phyloP scores from a whole-genome alignment of 768 basidiomycete species.

The Cystobasidium ongulense region DNA sequence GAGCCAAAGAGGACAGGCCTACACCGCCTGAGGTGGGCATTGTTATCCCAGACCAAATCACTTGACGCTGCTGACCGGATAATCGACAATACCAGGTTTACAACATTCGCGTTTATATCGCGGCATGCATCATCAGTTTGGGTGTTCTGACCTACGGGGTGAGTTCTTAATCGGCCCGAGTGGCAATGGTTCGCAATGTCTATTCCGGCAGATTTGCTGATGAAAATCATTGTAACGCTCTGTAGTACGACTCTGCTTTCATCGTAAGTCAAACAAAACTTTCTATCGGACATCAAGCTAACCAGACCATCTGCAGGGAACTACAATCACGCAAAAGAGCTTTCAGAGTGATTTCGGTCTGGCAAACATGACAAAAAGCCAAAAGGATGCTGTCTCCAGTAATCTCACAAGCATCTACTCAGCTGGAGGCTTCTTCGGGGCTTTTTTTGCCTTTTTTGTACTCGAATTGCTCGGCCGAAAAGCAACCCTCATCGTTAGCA shows the following conservation, averaged over 20 bases:
- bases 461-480: not conserved
- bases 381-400: not conserved
- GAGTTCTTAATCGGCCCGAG: not conserved
- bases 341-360: conserved; percentile 2
- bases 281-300: not conserved
- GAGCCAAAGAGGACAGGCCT: conserved; percentile 6
- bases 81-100: too few species aligned
- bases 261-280: not conserved
- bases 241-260: not conserved
- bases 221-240: not conserved
- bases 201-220: not conserved
- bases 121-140: conserved; percentile 3
- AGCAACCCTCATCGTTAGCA: not conserved
- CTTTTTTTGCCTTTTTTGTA: not conserved
- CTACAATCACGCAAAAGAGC: not conserved
- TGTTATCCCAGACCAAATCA: not conserved
- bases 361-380: not conserved
- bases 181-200: not conserved
- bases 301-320: not conserved
- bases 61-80: too few species aligned
- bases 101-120: not conserved
- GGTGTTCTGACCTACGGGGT: conserved; percentile 1
- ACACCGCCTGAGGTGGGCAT: not conserved
- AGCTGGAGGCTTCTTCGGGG: conserved; percentile 4
- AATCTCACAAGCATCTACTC: conserved; percentile 5